phyloP scores from a whole-genome alignment of 441 rosid species.

The Populus trichocarpa region DNA sequence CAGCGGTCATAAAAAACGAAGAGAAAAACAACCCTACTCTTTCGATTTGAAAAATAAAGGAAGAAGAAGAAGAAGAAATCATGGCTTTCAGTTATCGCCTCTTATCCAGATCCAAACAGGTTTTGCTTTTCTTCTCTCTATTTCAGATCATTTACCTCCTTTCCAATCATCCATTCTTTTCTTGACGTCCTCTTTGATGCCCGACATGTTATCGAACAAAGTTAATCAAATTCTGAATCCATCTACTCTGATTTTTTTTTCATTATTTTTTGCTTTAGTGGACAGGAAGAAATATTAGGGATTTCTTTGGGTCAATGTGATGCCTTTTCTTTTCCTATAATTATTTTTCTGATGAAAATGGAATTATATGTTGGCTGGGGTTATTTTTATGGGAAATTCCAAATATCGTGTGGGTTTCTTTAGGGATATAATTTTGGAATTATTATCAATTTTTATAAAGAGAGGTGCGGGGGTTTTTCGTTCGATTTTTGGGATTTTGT shows the following conservation, averaged over 20 bases:
- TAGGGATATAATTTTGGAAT: neutral
- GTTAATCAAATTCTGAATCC: neutral
- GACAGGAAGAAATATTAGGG: neutral
- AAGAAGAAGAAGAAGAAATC: conserved; percentile 14
- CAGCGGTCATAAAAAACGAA: neutral
- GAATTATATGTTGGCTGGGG: neutral
- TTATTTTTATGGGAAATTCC: neutral
- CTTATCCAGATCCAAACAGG: conserved; percentile 84
- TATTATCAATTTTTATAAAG: neutral
- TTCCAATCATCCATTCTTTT: neutral
- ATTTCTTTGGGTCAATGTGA: neutral
- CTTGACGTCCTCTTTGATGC: neutral
- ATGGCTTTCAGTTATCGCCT: conserved; percentile 77
- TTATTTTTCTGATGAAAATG: neutral
- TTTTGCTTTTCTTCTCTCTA: conserved; percentile 4
- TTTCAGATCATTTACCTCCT: neutral
- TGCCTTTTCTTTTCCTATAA: neutral
- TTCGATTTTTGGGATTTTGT: too few species aligned
- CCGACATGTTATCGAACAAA: too few species aligned
- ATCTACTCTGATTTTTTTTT: too few species aligned
- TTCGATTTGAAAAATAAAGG: neutral
- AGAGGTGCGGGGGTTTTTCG: neutral
- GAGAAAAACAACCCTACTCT: neutral
- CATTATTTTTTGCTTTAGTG: neutral
- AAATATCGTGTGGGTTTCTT: neutral